A percentile compares a stretch with the other conserved stretches of the same genome.
Conservation (phyloP, 768 basidiomycete species). For the Rhodotorula kratochvilovae region DNA sequence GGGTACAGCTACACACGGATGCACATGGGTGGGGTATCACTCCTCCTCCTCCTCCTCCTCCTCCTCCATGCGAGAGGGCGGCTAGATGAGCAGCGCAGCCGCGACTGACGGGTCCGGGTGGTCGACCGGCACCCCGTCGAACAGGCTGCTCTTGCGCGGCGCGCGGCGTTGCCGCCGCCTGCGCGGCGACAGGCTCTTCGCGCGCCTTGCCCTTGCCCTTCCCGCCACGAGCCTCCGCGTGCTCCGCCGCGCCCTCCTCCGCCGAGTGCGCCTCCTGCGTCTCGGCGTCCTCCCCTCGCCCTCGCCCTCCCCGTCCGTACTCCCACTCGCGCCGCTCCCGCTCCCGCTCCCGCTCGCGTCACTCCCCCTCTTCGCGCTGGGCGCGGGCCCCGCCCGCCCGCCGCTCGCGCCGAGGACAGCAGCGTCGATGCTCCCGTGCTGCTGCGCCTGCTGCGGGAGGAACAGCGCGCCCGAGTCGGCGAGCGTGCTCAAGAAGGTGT, state of each 20-base stretch:
- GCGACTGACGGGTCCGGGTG: not conserved
- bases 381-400: not conserved
- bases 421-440: not conserved
- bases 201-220: constrained; percentile 2
- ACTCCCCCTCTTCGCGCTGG: not conserved
- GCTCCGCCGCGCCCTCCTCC: not conserved
- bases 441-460: not conserved
- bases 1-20: too few species aligned
- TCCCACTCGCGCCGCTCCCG: not conserved
- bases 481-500: constrained; percentile 48
- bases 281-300: not conserved
- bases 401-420: not conserved
- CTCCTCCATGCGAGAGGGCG: too few species aligned
- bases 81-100: constrained; percentile 6
- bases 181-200: not conserved
- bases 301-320: not conserved
- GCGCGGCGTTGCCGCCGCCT: not conserved
- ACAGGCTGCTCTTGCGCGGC: not conserved
- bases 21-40: too few species aligned
- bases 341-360: not conserved
- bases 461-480: constrained; percentile 39
- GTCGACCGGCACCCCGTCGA: not conserved
- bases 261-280: not conserved
- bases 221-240: not conserved
- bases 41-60: too few species aligned